Base-by-base conservation (phyloP, 371 early-diverging fungal genomes). In the Rhizomucor pusillus region DNA sequence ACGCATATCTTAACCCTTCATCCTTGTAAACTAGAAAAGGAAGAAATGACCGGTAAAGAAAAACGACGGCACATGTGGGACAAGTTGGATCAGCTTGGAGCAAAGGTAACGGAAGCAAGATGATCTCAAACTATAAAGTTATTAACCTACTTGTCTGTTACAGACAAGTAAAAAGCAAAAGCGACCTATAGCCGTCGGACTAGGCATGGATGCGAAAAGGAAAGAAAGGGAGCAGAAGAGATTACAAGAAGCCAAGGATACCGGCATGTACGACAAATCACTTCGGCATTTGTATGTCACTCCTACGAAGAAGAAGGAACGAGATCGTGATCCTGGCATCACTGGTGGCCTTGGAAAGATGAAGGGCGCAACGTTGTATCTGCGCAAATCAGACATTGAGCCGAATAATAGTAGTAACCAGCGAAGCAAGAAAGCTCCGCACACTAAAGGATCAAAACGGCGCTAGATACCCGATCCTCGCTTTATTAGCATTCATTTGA, bases 261-360 rank as follows among this genome's bases (percentile, higher is more conserved):
- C 64, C 12, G 77, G 77, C 24, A 47, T 77, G 9, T 77, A 73
- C 35, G 71, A 77, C 52, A 71, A 71, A 20, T 77, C 77, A 13
- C 43, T 69, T 9, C 62, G 62, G 29, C 77, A 77, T 57, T 47
- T 77, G 9, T 77, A 77, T 60, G 66, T 71, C 12, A 59, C 67
- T 18, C 37, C 43, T 10, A 61, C 61, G 45, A 59, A 65, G 47
- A 48, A 56, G 23, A 70, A 72, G 47, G 60, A 67, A 37, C 56
- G 74, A 23, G 44, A 67, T 25, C 67, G 74, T 34, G 66, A 77
- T 55, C 67, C 67, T 41, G 77, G 77, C 41, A 73, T 77, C 40
- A 71, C 69, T 3, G 69, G 57, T 43, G 74, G 77, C 25, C 54
- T 77, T 41, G 77, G 77, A 16, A 47, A 56, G 23, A 65, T 77